Evolutionary conservation across 2,329 filamentous ascomycete genomes (phyloP), one percentile per base, ranked within the genome.

Genomic region (Myriosclerotinia scirpicola): DNA sequence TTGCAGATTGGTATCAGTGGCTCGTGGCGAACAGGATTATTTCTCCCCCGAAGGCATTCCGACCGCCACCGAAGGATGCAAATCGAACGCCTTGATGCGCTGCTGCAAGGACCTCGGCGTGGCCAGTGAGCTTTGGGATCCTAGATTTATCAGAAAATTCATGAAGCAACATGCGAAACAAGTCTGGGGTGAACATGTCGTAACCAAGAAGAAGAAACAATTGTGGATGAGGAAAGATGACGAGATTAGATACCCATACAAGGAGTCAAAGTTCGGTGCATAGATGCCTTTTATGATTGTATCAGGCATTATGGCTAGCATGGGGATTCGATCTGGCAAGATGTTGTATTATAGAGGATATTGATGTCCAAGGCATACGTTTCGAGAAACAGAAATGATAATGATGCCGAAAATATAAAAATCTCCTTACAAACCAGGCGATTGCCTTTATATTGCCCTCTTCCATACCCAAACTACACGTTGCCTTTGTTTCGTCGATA

Each of bases 31-130:
- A 79, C 94, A 97, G 81, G 87, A 91, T 72, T 99, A 96, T 80
- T 99, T 98, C 80, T 87, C 86, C 73, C 85, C 92, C 44, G 93
- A 97, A 73, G 90, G 90, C 65, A 93, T 99, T 70, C 93, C 95
- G 36, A 97, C 93, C 1, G 93, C 95, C 11, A 93, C 93, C 68
- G 95, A 99, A 80, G 95, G 95, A 64, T 96, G 93, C 84, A 97
- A 97, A 80, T 97, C 93, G 70, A 99, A 99, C 77, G 95, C 95
- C 15, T 84, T 99, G 72, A 96, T 98, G 88, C 91, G 95, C 67
- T 98, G 94, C 84, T 98, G 95, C 83, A 99, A 99, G 81, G 95
- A 99, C 78, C 81, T 99, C 42, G 95, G 95, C 46, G 90, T 99
- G 71, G 95, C 92, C 1, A 93, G 90, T 71, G 95, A 99, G 80